Conservation (phyloP, 1,139 yeast species). For the Pichia sp. region DNA sequence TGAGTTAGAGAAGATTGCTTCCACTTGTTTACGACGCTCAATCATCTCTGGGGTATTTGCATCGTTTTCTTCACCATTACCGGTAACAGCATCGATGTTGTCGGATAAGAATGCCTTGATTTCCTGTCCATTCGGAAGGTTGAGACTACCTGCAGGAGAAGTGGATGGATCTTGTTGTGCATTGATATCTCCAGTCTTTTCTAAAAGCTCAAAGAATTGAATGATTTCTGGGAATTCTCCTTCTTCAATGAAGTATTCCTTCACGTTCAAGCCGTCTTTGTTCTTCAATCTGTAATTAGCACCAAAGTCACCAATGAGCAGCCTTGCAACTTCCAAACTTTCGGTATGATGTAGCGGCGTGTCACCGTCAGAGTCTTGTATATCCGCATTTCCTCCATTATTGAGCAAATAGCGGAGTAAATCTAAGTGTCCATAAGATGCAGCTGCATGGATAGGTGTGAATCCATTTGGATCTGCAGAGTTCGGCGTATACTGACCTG, state of each 20-base stretch:
- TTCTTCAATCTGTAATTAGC: slow-evolving; percentile 64
- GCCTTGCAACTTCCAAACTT: slow-evolving; percentile 54
- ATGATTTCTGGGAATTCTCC: slow-evolving; percentile 78
- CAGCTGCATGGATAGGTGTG: slow-evolving; percentile 95
- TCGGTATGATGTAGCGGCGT: slow-evolving; percentile 93
- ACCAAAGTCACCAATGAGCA: slow-evolving; percentile 54
- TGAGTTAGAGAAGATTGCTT: slow-evolving; percentile 66
- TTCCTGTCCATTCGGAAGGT: slow-evolving; percentile 39
- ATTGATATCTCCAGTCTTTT: slow-evolving; percentile 9
- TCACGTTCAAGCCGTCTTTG: slow-evolving; percentile 60
- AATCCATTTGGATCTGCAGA: slow-evolving; percentile 88
- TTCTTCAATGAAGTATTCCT: slow-evolving; percentile 70
- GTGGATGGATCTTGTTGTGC: no score
- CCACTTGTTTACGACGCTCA: slow-evolving; percentile 52
- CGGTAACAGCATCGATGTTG: neutral
- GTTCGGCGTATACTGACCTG: slow-evolving; percentile 54
- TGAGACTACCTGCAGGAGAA: slow-evolving; percentile 15
- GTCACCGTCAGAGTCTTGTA: slow-evolving; percentile 86
- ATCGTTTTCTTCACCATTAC: slow-evolving; percentile 15
- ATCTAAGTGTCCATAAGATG: slow-evolving; percentile 78
- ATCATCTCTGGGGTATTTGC: slow-evolving; percentile 17
- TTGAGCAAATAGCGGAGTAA: slow-evolving; percentile 51
- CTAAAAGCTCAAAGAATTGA: slow-evolving; percentile 38
- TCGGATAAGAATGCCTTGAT: slow-evolving; percentile 44
- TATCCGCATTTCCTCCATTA: slow-evolving; percentile 70